Evolutionary conservation across 768 basidiomycete genomes (phyloP).

Genomic region (Podaxis sp.): DNA sequence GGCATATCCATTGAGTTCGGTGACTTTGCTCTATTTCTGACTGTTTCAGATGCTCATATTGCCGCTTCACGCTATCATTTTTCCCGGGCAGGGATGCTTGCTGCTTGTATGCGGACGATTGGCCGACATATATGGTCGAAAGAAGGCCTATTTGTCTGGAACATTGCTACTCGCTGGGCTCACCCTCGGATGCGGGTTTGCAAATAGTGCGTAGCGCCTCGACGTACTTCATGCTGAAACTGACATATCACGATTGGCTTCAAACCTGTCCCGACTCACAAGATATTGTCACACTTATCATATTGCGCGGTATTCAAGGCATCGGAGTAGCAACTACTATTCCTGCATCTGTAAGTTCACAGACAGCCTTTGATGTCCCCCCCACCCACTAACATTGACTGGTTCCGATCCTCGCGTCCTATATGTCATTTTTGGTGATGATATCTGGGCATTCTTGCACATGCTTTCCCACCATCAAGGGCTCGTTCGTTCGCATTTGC

Average conservation of each 20-base stretch:
- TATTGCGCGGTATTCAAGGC: conserved; percentile 75
- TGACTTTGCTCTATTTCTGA: conserved; percentile 22
- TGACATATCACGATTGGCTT: conserved; percentile 32
- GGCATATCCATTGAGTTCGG: conserved; percentile 67
- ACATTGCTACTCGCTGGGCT: conserved; percentile 52
- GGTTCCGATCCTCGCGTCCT: neutral
- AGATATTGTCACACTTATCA: conserved; percentile 70
- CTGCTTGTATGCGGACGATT: conserved; percentile 74
- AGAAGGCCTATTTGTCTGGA: conserved; percentile 63
- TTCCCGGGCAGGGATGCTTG: conserved; percentile 60
- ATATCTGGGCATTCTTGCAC: conserved; percentile 68
- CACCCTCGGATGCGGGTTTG: conserved; percentile 65
- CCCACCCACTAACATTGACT: neutral
- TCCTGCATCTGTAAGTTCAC: conserved; percentile 59
- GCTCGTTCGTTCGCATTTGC: conserved; percentile 79
- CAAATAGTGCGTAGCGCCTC: conserved; percentile 36
- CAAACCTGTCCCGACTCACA: neutral
- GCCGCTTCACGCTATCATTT: neutral
- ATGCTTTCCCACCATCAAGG: conserved; percentile 65
- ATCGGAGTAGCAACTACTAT: conserved; percentile 76
- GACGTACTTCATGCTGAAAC: neutral
- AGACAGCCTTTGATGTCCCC: neutral
- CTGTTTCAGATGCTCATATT: neutral
- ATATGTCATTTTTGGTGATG: neutral
- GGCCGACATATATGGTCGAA: conserved; percentile 79